Conservation (phyloP, 2,329 filamentous ascomycete genomes). For the Fusarium graminum region DNA sequence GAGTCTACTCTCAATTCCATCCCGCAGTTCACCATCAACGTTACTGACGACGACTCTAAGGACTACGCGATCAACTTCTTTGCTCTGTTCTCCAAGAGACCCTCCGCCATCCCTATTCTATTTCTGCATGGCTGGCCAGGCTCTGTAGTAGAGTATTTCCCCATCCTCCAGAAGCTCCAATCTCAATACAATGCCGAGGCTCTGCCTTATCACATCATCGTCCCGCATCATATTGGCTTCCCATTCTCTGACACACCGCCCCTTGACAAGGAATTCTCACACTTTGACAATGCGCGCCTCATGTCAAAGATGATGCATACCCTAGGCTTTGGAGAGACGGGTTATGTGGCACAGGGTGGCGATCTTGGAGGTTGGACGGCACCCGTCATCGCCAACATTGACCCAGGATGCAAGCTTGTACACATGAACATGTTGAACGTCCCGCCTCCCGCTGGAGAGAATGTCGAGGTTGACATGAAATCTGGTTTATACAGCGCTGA, state of each 20-base stretch:
- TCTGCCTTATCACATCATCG: constrained; percentile 24
- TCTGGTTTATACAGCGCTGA: constrained; percentile 1
- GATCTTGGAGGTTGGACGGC: constrained; percentile 33
- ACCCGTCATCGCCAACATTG: constrained; percentile 22
- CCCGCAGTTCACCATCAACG: constrained; percentile 30
- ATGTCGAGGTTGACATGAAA: constrained; percentile 4
- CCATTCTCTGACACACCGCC: constrained; percentile 15
- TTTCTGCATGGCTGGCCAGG: constrained; percentile 40
- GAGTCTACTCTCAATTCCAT: constrained; percentile 30
- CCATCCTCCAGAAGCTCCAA: constrained; percentile 24
- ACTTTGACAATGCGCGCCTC: constrained; percentile 16
- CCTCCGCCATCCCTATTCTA: constrained; percentile 7
- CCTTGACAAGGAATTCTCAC: neutral
- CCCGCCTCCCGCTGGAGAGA: neutral
- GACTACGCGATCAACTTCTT: constrained; percentile 29
- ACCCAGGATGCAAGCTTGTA: constrained; percentile 16
- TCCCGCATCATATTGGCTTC: constrained; percentile 22
- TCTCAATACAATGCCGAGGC: neutral
- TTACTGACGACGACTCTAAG: constrained; percentile 18
- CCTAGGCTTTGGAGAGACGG: constrained; percentile 9
- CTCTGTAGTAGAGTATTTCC: constrained; percentile 33
- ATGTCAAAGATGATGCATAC: constrained; percentile 30
- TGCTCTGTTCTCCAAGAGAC: constrained; percentile 20
- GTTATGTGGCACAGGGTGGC: constrained; percentile 31
- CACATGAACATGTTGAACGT: constrained; percentile 29